Percentiles rank a stretch among this genome's conserved stretches.
Evolutionary conservation across 2,329 filamentous ascomycete genomes (phyloP).

Genomic region (Macrophomina pseudophaseolina): DNA sequence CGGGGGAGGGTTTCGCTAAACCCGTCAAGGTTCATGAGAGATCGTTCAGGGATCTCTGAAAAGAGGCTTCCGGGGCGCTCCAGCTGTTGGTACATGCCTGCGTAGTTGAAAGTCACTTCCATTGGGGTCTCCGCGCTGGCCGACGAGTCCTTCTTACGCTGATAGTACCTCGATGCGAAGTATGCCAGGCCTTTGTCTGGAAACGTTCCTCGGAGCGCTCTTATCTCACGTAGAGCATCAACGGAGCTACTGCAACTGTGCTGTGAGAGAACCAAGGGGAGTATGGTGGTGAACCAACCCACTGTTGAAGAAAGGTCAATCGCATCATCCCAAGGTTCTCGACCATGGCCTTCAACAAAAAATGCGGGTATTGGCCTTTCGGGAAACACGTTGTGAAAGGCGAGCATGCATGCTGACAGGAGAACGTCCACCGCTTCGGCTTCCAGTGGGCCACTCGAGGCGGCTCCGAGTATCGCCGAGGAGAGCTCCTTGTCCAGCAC

Average conservation of each 20-base stretch:
- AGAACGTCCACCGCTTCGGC: constrained; percentile 18
- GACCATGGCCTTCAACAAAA: constrained; percentile 33
- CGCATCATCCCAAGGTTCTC: constrained; percentile 32
- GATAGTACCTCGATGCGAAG: constrained; percentile 1
- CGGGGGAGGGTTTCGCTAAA: constrained; percentile 39
- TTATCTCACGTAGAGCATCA: not conserved
- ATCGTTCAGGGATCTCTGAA: not conserved
- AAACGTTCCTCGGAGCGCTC: constrained; percentile 1
- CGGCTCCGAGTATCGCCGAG: constrained; percentile 28
- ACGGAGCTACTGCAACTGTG: not conserved
- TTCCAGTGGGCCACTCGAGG: not conserved
- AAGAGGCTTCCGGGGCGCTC: constrained; percentile 38
- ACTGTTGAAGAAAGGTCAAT: constrained; percentile 35
- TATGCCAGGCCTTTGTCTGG: constrained; percentile 20
- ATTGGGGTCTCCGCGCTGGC: constrained; percentile 45
- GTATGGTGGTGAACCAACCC: constrained; percentile 32
- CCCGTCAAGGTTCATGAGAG: constrained; percentile 15
- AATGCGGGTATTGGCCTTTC: constrained; percentile 21
- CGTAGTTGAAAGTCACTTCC: constrained; percentile 65
- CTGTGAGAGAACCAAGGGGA: constrained; percentile 1
- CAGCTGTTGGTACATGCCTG: constrained; percentile 57
- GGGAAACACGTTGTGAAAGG: constrained; percentile 11
- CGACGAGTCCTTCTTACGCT: not conserved
- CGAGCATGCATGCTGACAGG: not conserved
- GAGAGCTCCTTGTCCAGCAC: constrained; percentile 40